Base-by-base conservation (phyloP, 129 eudicot genomes). In the Centrapalus pauciflorus region DNA sequence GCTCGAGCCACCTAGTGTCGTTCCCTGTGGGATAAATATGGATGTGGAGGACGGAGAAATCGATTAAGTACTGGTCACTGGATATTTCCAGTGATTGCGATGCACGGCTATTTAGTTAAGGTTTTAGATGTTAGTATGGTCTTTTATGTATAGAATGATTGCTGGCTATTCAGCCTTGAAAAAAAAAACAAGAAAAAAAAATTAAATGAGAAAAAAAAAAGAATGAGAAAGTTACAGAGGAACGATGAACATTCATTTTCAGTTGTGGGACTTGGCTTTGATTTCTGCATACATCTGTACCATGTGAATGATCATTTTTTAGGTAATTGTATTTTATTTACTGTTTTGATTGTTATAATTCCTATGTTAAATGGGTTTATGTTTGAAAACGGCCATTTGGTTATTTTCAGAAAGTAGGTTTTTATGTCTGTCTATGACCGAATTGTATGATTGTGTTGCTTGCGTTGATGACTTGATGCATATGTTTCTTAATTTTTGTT, bases 11-110 rank as follows among this genome's bases (percentile, higher is more conserved):
- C 83, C 82, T 2, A 54, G 54, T 10, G n/a, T 35, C 40, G 71
- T 32, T 49, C 76, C 78, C 1, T 38, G 50, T 24, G 55, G 37
- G 24, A 58, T 16, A 7, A 25, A 71, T 61, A 24, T 66, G 19
- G 98, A 92, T 50, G 88, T 79, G 7, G 98, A 92, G 78, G 98
- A 92, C 77, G 98, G 98, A 1, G 96, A 92, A 55, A 88, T 92
- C 11, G 98, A 92, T 76, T 92, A 56, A 81, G 9, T 45, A 7
- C 11, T 5, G 17, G 35, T 27, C 2, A 7, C 13, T 57, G 63
- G 10, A 43, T 4, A 14, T 48, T 48, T 48, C 41, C 16, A 57
- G 5, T 21, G n/a, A n/a, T n/a, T n/a, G n/a, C n/a, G n/a, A n/a
- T n/a, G n/a, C n/a, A 24, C 25, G 63, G 27, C 8, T 65, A 26